phyloP scores from a whole-genome alignment of 257 asterid genomes.

The Linaria vulgaris region DNA sequence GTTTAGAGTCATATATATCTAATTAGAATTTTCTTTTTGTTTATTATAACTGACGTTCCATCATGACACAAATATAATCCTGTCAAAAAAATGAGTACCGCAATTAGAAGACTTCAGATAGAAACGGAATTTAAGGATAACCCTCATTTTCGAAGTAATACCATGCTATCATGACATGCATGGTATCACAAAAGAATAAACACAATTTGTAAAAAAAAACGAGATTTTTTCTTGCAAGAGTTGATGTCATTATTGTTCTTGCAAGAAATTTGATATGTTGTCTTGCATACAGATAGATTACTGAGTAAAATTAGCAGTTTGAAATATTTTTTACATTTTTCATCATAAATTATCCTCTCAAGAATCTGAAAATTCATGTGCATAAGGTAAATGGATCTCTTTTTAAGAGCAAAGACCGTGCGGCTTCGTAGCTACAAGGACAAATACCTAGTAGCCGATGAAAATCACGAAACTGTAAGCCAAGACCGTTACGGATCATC shows the following conservation, averaged over 20 bases:
- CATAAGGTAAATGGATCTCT: conserved; percentile 53
- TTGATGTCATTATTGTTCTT: not conserved
- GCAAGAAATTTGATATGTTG: conserved; percentile 1
- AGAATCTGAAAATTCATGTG: conserved; percentile 1
- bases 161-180: not conserved
- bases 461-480: conserved; percentile 41
- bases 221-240: conserved; percentile 9
- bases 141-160: not conserved
- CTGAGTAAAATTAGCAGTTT: too few species aligned
- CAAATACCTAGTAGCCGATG: conserved; percentile 60
- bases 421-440: conserved; percentile 53
- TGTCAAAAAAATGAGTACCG: too few species aligned
- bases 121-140: conserved; percentile 6
- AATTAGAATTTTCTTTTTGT: too few species aligned
- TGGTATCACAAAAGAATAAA: not conserved
- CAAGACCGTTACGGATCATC: conserved; percentile 49
- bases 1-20: too few species aligned
- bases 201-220: not conserved
- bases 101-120: too few species aligned
- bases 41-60: too few species aligned
- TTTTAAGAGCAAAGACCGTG: conserved; percentile 45
- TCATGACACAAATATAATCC: too few species aligned
- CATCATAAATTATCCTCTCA: conserved; percentile 11
- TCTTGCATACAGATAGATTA: too few species aligned
- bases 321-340: too few species aligned